Evolutionary conservation across 768 basidiomycete genomes (phyloP), one percentile per base, ranked within the genome.

Genomic region (Lentinus tigrinus): DNA sequence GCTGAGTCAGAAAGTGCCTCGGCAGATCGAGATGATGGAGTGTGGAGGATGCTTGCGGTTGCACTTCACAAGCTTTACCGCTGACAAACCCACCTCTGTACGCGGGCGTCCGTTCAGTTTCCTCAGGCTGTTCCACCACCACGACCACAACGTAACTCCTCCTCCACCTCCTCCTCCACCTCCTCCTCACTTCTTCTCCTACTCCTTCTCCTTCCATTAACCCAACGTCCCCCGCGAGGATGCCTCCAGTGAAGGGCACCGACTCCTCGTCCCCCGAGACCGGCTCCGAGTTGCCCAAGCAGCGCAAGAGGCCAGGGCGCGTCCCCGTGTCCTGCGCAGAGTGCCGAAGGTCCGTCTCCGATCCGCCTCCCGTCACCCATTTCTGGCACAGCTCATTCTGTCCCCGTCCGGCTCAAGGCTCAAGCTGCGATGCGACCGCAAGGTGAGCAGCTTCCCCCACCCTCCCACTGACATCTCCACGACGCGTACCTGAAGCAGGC

Each of bases 251-350:
- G 40, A 61, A 65, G 23, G 21, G 38, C n/a, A 7, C 51, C 8
- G 62, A 65, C 27, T 60, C 59, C 52, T 42, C 54, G 19, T 38
- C 48, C 4, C 47, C 54, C 9, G 63, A 63, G 10, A 59, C 64
- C 34, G 19, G n/a, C 19, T 36, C 31, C 19, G 51, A 40, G 38
- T 14, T 39, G 36, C 69, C 71, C 28, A 75, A 68, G 58, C 74
- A 71, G 44, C 72, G 79, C 47, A 75, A 76, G 50, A 78, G 77
- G 57, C 81, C 82, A 9, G 81, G 81, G 7, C 69, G 82, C 57
- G 78, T 76, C 48, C 78, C 73, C 27, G 76, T 75, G 0, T 76
- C 75, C 47, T 78, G 74, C 57, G 70, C 70, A 13, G 70, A 71
- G 54, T 71, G 70, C 60, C 69, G 72, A 21, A 65, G 72, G 72